Conservation (phyloP, 2,329 filamentous ascomycete species). For the Aspergillus glaucus region DNA sequence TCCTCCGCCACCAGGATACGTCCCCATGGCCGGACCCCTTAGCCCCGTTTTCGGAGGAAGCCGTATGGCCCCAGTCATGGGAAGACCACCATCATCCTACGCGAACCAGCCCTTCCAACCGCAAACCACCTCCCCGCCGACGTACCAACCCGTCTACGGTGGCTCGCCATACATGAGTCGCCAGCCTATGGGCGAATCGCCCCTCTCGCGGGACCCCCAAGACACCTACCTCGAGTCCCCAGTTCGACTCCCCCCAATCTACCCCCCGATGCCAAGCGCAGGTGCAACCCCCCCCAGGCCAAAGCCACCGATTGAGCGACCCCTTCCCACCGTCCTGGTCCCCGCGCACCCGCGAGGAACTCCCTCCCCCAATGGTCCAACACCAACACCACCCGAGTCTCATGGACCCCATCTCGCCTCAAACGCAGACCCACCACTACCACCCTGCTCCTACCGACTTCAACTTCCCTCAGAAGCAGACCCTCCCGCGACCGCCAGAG, state of each 20-base stretch:
- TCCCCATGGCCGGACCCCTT: conserved; percentile 20
- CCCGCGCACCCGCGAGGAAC: conserved; percentile 17
- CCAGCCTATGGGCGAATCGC: conserved; percentile 18
- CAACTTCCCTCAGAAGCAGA: conserved; percentile 15
- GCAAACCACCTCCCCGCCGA: conserved; percentile 24
- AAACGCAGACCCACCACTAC: conserved; percentile 18
- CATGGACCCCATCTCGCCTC: conserved; percentile 22
- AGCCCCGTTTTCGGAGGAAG: conserved; percentile 18
- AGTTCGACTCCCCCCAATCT: conserved; percentile 33
- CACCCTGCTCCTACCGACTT: conserved; percentile 8
- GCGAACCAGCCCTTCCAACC: conserved; percentile 21
- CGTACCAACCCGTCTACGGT: conserved; percentile 23
- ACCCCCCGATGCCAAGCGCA: conserved; percentile 24
- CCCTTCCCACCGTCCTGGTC: conserved; percentile 26
- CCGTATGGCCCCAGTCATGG: conserved; percentile 15
- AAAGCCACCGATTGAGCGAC: conserved; percentile 27
- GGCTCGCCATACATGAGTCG: conserved; percentile 19
- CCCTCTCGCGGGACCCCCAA: conserved; percentile 19
- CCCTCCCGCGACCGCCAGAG: conserved; percentile 16
- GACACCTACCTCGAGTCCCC: conserved; percentile 27
- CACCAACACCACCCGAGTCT: conserved; percentile 15
- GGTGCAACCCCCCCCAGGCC: conserved; percentile 9
- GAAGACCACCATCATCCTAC: conserved; percentile 24
- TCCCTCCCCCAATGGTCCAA: conserved; percentile 14
- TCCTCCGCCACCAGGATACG: conserved; percentile 19